A percentile compares a stretch with the other conserved stretches of the same genome.
Conservation (phyloP, 2,329 filamentous ascomycete species). For the Scedosporium dehoogii region DNA sequence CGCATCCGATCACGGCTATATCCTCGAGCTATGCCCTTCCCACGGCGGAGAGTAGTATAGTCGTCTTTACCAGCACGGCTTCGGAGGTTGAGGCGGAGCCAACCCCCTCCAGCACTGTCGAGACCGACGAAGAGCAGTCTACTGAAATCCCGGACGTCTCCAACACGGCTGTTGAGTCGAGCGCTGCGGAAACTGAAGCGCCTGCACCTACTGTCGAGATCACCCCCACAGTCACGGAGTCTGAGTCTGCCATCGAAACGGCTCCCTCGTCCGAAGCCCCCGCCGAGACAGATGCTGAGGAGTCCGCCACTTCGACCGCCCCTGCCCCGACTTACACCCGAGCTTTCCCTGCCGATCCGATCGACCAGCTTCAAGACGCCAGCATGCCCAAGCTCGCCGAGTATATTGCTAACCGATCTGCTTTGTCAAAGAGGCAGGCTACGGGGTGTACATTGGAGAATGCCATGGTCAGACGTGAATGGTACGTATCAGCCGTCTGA, state of each 20-base stretch:
- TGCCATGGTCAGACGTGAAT: slow-evolving; percentile 4
- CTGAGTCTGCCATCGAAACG: background rate
- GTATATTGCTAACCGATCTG: background rate
- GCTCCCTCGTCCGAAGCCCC: background rate
- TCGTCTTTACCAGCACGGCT: background rate
- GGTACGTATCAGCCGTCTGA: background rate
- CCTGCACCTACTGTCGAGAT: background rate
- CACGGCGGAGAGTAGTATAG: background rate
- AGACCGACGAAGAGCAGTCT: background rate
- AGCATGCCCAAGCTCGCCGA: slow-evolving; percentile 8
- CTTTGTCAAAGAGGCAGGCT: background rate
- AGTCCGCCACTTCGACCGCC: background rate
- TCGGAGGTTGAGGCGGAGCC: background rate
- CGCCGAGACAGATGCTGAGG: background rate
- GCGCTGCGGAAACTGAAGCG: background rate
- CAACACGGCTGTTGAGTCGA: background rate
- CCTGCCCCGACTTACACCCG: background rate
- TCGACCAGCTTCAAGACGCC: slow-evolving; percentile 9
- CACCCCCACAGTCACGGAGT: background rate
- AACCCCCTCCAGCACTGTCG: background rate
- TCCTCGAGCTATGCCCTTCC: background rate
- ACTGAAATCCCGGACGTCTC: background rate
- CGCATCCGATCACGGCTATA: background rate
- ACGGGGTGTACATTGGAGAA: slow-evolving; percentile 9
- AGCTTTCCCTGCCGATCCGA: slow-evolving; percentile 8